Conservation (phyloP, 225 moss, liverwort and hornwort genomes). For the Bryoerythrophyllum caledonicum region DNA sequence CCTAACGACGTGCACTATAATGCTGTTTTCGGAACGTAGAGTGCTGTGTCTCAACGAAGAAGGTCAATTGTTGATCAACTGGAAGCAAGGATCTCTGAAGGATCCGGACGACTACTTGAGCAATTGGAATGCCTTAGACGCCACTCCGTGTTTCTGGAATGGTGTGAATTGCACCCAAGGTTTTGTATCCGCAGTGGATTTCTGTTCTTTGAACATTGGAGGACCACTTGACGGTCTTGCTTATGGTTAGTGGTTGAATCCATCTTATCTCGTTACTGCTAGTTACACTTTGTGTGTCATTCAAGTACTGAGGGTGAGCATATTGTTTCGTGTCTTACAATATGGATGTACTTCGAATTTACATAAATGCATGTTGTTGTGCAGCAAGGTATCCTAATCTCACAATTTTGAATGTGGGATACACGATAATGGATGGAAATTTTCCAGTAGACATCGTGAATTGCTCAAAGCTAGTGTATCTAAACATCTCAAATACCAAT, state of each 20-base stretch:
- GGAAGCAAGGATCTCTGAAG: conserved; percentile 18
- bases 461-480: conserved; percentile 26
- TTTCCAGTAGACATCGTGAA: conserved; percentile 30
- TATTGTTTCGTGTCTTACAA: too few relatives aligned
- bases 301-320: too few relatives aligned
- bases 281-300: too few relatives aligned
- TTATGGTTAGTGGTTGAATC: too few relatives aligned
- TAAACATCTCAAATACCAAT: conserved; percentile 20
- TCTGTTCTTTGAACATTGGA: neutral
- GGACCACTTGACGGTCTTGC: neutral
- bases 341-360: neutral
- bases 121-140: conserved; percentile 23
- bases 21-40: neutral
- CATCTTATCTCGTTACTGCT: too few relatives aligned
- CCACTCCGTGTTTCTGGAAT: conserved; percentile 27
- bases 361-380: too few relatives aligned
- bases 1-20: neutral
- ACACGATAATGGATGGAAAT: conserved; percentile 4
- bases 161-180: conserved; percentile 17
- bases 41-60: conserved; percentile 24
- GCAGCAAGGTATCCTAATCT: too few relatives aligned
- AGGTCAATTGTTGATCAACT: conserved; percentile 17
- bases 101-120: conserved; percentile 3
- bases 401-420: conserved; percentile 11
- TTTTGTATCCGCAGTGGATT: conserved; percentile 17